These are phyloP conservation scores for Haplosporangium gracile DNA, from an alignment of 192 early-diverging fungal genomes.

Conservation along the genomic window DNA sequence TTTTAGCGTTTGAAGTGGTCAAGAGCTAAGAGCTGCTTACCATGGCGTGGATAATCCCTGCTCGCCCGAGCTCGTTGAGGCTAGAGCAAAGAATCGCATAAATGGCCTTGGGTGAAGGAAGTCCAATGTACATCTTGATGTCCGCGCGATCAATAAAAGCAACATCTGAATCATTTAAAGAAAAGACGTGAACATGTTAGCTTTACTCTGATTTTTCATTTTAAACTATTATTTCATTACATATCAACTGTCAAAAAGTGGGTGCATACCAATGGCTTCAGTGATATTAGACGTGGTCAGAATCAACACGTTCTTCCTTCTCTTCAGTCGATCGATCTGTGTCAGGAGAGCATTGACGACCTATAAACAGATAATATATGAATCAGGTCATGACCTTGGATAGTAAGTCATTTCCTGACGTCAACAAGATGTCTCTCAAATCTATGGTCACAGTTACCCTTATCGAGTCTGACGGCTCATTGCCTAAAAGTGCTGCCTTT, in stretches of 20 bases:
- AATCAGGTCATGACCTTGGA: background rate
- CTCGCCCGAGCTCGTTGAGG: constrained; percentile 65
- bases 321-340: constrained; percentile 75
- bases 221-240: background rate
- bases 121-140: constrained; percentile 70
- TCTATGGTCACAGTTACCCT: constrained; percentile 54
- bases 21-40: background rate
- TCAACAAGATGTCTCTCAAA: background rate
- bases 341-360: constrained; percentile 79
- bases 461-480: constrained; percentile 78
- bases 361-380: background rate
- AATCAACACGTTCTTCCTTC: constrained; percentile 72
- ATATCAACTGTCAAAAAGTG: too few species aligned
- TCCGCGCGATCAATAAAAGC: constrained; percentile 79
- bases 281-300: constrained; percentile 81
- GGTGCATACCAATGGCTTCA: constrained; percentile 67
- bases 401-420: background rate
- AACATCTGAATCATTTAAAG: constrained; percentile 47
- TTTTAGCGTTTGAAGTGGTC: background rate
- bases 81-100: constrained; percentile 68
- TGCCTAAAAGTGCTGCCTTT: constrained; percentile 69
- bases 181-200: background rate
- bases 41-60: constrained; percentile 53
- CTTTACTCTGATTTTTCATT: background rate
- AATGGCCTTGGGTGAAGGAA: constrained; percentile 65